Percentiles rank a stretch among this genome's conserved stretches.
These are phyloP conservation scores for Meripilus lineatus DNA, from an alignment of 1,284 basidiomycete genomes.

Conservation along the genomic window DNA sequence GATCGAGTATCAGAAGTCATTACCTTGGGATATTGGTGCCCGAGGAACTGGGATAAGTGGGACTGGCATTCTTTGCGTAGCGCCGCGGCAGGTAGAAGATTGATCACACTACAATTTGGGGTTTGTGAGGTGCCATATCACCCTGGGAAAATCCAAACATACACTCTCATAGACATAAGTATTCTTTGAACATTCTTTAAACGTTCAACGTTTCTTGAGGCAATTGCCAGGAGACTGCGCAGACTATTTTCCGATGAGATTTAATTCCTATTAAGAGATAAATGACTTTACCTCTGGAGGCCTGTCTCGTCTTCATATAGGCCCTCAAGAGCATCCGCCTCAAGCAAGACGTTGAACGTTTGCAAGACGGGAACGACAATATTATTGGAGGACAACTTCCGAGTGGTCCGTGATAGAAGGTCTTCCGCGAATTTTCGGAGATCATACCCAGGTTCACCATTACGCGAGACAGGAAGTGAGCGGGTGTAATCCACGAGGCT, in stretches of 20 bases:
- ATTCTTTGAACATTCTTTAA: conserved; percentile 81
- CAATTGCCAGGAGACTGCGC: conserved; percentile 43
- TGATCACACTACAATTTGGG: conserved; percentile 45
- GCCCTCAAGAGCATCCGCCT: conserved; percentile 51
- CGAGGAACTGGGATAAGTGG: conserved; percentile 55
- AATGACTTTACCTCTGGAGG: conserved; percentile 40
- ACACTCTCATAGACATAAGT: conserved; percentile 79
- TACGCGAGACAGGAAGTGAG: conserved; percentile 39
- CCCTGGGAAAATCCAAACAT: conserved; percentile 22
- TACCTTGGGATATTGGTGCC: conserved; percentile 79
- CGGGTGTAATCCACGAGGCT: conserved; percentile 57
- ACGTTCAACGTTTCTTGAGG: conserved; percentile 53
- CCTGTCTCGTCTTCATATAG: conserved; percentile 43
- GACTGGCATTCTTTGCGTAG: conserved; percentile 43
- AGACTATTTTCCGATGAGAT: conserved; percentile 27
- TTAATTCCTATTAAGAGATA: background rate
- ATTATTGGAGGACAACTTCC: conserved; percentile 58
- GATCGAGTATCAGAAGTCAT: conserved; percentile 14
- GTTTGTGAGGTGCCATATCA: background rate
- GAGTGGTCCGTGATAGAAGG: conserved; percentile 47
- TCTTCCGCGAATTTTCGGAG: conserved; percentile 48
- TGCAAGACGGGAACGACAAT: conserved; percentile 77
- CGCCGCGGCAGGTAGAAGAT: conserved; percentile 51
- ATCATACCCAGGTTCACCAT: conserved; percentile 30
- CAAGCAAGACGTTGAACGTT: conserved; percentile 67